A percentile compares a stretch with the other conserved stretches of the same genome.
phyloP scores from a whole-genome alignment of 164 flowering plant species.

The Annona squamosa region DNA sequence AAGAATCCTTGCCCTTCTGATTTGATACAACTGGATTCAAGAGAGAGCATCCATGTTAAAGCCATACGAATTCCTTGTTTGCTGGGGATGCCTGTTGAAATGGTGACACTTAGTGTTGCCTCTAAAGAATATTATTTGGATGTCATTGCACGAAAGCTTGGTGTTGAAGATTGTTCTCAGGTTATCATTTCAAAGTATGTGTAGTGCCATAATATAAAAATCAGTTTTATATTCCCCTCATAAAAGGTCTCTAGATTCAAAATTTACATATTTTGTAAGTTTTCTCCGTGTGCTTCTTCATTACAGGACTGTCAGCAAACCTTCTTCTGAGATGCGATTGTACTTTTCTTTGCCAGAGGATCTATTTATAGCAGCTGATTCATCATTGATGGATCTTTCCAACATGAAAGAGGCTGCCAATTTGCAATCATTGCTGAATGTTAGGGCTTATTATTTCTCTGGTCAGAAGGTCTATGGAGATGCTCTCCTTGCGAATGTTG shows the following conservation, averaged over 20 bases:
- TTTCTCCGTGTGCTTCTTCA: background rate
- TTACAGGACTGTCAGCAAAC: slow-evolving; percentile 68
- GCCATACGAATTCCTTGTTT: slow-evolving; percentile 56
- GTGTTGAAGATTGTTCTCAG: slow-evolving; percentile 43
- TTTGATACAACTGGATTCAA: slow-evolving; percentile 19
- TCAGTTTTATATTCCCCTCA: background rate
- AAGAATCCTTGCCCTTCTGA: slow-evolving; percentile 41
- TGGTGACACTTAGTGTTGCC: slow-evolving; percentile 40
- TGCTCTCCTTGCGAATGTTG: slow-evolving; percentile 72
- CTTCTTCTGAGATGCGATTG: slow-evolving; percentile 80
- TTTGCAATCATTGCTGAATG: slow-evolving; percentile 37
- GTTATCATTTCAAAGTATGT: slow-evolving; percentile 69
- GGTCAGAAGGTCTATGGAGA: slow-evolving; percentile 70
- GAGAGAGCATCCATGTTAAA: slow-evolving; percentile 28
- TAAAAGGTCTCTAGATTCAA: background rate
- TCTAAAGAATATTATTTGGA: slow-evolving; percentile 63
- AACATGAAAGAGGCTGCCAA: slow-evolving; percentile 17
- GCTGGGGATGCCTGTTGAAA: slow-evolving; percentile 40
- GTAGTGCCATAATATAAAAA: background rate
- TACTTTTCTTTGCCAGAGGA: slow-evolving; percentile 48
- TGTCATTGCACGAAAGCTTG: slow-evolving; percentile 66
- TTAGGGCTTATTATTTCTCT: slow-evolving; percentile 66
- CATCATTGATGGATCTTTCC: slow-evolving; percentile 19
- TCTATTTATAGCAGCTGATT: slow-evolving; percentile 14
- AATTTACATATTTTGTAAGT: background rate